A percentile compares a stretch with the other conserved stretches of the same genome.
Evolutionary conservation across 352 stramenopile species (phyloP).

Genomic region (Phytopythium aichiense): DNA sequence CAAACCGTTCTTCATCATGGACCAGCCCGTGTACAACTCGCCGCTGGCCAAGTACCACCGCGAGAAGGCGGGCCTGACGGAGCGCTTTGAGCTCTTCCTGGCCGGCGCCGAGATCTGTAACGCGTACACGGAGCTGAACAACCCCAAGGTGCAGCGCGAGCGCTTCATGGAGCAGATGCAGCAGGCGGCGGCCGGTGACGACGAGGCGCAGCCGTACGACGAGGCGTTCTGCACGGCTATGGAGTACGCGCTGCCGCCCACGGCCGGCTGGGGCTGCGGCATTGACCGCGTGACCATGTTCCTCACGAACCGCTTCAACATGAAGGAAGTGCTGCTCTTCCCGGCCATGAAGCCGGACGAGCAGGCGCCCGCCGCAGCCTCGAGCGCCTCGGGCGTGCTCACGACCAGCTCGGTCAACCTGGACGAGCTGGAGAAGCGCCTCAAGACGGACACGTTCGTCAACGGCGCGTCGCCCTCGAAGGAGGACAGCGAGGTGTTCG

Average conservation of each 20-base stretch:
- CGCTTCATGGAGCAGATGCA: constrained; percentile 82
- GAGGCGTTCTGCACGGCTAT: constrained; percentile 93
- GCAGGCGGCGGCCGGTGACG: constrained; percentile 73
- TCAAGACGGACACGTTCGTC: constrained; percentile 54
- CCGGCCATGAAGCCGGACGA: constrained; percentile 98
- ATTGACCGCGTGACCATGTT: constrained; percentile 98
- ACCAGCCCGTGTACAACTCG: constrained; percentile 97
- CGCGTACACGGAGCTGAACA: constrained; percentile 98
- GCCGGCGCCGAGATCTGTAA: constrained; percentile 97
- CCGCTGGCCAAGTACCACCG: constrained; percentile 97
- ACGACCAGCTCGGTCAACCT: constrained; percentile 41
- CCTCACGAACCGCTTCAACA: constrained; percentile 91
- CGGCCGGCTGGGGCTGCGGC: constrained; percentile 95
- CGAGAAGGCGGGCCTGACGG: constrained; percentile 89
- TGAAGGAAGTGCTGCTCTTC: constrained; percentile 99
- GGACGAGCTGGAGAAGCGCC: constrained; percentile 63
- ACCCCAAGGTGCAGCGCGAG: constrained; percentile 89
- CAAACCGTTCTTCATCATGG: constrained; percentile 98
- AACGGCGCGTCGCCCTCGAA: constrained; percentile 69
- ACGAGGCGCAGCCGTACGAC: constrained; percentile 91
- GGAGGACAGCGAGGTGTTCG: constrained; percentile 59
- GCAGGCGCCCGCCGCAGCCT: constrained; percentile 25
- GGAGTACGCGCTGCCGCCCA: constrained; percentile 97
- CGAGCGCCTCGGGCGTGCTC: constrained; percentile 18
- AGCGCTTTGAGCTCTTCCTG: constrained; percentile 99